Base-by-base conservation (phyloP, 495 filamentous ascomycete genomes). In the Aspergillus funiculosus region DNA sequence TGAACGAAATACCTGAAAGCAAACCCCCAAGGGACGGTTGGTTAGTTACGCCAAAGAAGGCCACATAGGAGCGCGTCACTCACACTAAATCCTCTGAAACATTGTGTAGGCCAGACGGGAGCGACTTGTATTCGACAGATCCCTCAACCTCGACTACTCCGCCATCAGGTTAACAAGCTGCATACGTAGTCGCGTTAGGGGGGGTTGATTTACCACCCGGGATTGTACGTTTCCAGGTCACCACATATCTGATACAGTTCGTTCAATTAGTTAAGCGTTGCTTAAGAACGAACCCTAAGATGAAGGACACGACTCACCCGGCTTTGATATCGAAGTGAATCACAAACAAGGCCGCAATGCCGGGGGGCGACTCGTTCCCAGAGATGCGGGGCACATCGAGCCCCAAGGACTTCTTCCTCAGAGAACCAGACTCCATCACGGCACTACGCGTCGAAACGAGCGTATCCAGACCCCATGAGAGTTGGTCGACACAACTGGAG, bases 51-150 rank as follows among this genome's bases (percentile, higher is more conserved):
- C 4, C 13, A 56, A 46, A 29, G 24, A 6, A 1, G 4, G 4
- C 10, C 0, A 6, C 3, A n/a, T n/a, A n/a, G 13, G 5, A 39
- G 11, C 17, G 13, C 38, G 6, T 20, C 5, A 59, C 75, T 48
- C 69, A 85, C 76, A 98, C 84, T 10, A 96, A 70, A 62, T 98
- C 92, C 40, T 88, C 80, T 34, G 82, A 71, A 7, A 96, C 86
- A 46, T 86, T 86, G 69, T 98, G 92, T 32, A 96, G 66, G 27
- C 92, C 92, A 0, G 90, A 95, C 1, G 92, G 92, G 30, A 98
- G 74, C 41, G 80, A 90, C 65, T 95, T 95, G 76, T 86, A 98
- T 62, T 98, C 92, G 40, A 97, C 89, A 31, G 81, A 81, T 28
- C 88, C 87, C 59, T 94, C 88, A 34, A 98, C 76, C 48, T 88